Percentiles rank a stretch among this genome's conserved stretches.
These are phyloP conservation scores for Trichosporon sp. DNA, from an alignment of 1,284 basidiomycete species.

Conservation along the genomic window DNA sequence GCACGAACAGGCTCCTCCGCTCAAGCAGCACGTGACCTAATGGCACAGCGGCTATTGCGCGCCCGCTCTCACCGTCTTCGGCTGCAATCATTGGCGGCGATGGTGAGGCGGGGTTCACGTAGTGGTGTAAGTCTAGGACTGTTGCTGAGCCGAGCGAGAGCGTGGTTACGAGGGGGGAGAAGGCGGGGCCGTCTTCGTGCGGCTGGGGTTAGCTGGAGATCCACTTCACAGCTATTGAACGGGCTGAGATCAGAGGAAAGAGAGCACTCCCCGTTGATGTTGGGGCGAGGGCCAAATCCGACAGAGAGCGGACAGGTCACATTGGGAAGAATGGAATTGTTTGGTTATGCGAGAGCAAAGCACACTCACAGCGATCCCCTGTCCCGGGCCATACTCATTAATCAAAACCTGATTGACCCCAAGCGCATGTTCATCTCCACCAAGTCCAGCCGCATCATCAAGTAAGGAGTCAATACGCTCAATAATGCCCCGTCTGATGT, in stretches of 20 bases:
- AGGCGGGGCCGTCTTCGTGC: conserved; percentile 86
- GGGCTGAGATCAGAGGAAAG: neutral
- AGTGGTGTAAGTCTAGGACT: conserved; percentile 77
- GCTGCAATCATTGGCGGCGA: conserved; percentile 41
- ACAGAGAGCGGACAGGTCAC: too few species aligned
- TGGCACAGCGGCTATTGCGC: conserved; percentile 60
- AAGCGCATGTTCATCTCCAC: conserved; percentile 51
- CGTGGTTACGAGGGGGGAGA: conserved; percentile 81
- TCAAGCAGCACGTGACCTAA: conserved; percentile 70
- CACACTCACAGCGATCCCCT: conserved; percentile 76
- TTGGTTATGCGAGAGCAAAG: too few species aligned
- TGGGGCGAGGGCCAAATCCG: neutral
- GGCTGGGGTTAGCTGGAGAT: conserved; percentile 56
- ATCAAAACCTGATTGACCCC: conserved; percentile 74
- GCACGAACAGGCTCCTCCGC: conserved; percentile 72
- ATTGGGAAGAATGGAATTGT: too few species aligned
- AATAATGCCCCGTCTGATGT: conserved; percentile 66
- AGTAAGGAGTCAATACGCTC: conserved; percentile 53
- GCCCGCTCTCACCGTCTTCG: conserved; percentile 22
- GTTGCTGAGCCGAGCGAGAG: conserved; percentile 78
- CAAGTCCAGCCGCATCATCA: conserved; percentile 26
- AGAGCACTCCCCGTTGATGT: neutral
- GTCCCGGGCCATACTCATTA: conserved; percentile 82
- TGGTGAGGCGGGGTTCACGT: conserved; percentile 47
- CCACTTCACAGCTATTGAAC: too few species aligned